Base-by-base conservation (phyloP, 2,329 filamentous ascomycete species). In the Cadophora luteo-olivacea region DNA sequence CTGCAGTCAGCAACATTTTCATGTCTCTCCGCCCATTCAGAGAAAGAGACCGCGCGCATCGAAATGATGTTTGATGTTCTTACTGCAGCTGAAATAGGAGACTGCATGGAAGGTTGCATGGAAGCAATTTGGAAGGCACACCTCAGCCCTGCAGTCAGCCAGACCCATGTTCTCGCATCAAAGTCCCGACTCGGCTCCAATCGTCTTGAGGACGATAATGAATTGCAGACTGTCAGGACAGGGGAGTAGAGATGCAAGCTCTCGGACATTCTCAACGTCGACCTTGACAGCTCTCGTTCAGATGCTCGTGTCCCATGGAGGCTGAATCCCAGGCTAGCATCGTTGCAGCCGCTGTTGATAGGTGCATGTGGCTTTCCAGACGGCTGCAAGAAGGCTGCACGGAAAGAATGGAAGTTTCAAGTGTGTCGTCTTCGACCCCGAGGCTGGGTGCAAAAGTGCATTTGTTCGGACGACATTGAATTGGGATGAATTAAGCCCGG, bases 81-180 rank as follows among this genome's bases (percentile, higher is more conserved):
- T 36, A 24, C 55, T 58, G 33, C n/a, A 38, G 55, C 55, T 58
- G 55, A 33, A 58, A 58, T 36, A 38, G 19, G 33, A 24, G 32
- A 58, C 52, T 58, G 32, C 33, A 58, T 58, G 33, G 55, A 58
- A 58, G 55, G 55, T 12, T 58, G 55, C 33, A 58, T 24, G n/a
- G 32, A 58, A 58, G 55, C 16, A 58, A 38, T 25, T 38, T 58
- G 9, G 55, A 41, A 25, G 55, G n/a, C 52, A 55, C 52, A 36
- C 29, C 52, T 55, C 52, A 36, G 52, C 29, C 11, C 52, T 55
- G 55, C 32, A 38, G 55, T 58, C 55, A 58, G 32, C 54, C 29
- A 57, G 4, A 57, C 19, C 29, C 54, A 22, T 54, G 51, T 54
- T 29, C 51, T 54, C 6, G 16, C 54, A 57, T 57, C 29, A 12